Percentiles rank a stretch among this genome's conserved stretches.
Evolutionary conservation across 2,329 filamentous ascomycete genomes (phyloP).

Genomic region (Gremmenia infestans): DNA sequence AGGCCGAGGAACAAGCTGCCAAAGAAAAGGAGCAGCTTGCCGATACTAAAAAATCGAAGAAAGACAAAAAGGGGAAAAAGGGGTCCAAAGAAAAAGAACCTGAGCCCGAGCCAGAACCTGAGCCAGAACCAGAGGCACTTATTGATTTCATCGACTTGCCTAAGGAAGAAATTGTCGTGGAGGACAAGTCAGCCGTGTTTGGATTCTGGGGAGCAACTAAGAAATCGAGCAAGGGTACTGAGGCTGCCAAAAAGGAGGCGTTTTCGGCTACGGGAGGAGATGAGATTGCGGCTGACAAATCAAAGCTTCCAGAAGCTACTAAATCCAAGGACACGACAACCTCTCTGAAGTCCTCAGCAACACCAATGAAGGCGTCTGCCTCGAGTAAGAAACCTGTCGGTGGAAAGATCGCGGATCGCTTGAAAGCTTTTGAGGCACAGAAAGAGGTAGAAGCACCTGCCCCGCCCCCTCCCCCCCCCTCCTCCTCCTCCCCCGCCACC

Average conservation of each 20-base stretch:
- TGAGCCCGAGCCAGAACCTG: slow-evolving; percentile 19
- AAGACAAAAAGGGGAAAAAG: slow-evolving; percentile 35
- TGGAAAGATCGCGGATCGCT: slow-evolving; percentile 51
- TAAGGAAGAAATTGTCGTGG: slow-evolving; percentile 32
- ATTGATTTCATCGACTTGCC: slow-evolving; percentile 31
- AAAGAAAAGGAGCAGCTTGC: slow-evolving; percentile 34
- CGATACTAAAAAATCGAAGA: slow-evolving; percentile 30
- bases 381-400: slow-evolving; percentile 43
- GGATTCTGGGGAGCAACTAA: slow-evolving; percentile 53
- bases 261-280: slow-evolving; percentile 32
- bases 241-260: slow-evolving; percentile 34
- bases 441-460: slow-evolving; percentile 30
- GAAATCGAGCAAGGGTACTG: slow-evolving; percentile 34
- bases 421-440: slow-evolving; percentile 50
- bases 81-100: slow-evolving; percentile 17
- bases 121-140: slow-evolving; percentile 15
- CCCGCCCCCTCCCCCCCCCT: slow-evolving; percentile 25
- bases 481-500: slow-evolving; percentile 34
- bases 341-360: slow-evolving; percentile 34
- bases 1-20: slow-evolving; percentile 35
- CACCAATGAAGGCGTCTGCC: slow-evolving; percentile 36
- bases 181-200: slow-evolving; percentile 37
- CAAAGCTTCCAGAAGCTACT: slow-evolving; percentile 42
- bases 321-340: slow-evolving; percentile 38
- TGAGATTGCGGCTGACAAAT: slow-evolving; percentile 49